Evolutionary conservation across 1,284 basidiomycete genomes (phyloP).

Genomic region (Austroboletus niveus): DNA sequence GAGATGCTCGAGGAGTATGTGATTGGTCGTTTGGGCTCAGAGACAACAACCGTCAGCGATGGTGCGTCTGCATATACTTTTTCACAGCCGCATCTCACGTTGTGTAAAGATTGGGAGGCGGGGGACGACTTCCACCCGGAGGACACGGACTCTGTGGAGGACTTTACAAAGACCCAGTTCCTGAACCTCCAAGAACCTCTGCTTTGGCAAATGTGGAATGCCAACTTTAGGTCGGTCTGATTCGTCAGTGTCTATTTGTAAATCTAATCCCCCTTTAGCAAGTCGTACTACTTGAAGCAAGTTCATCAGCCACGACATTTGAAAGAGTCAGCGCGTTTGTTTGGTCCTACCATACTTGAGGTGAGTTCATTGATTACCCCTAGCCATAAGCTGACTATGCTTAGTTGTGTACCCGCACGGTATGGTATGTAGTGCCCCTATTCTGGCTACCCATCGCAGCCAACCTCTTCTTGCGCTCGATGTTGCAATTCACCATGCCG

Average conservation of each 20-base stretch:
- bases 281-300: conserved; percentile 94
- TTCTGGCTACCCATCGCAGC: conserved; percentile 89
- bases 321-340: conserved; percentile 83
- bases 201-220: conserved; percentile 80
- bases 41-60: conserved; percentile 76
- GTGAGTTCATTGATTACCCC: conserved; percentile 34
- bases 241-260: background rate
- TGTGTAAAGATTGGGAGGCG: conserved; percentile 73
- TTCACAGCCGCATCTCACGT: conserved; percentile 2
- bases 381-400: conserved; percentile 3
- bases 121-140: conserved; percentile 88
- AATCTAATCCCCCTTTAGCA: conserved; percentile 45
- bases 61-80: conserved; percentile 46
- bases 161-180: conserved; percentile 89
- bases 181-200: conserved; percentile 89
- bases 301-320: conserved; percentile 96
- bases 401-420: conserved; percentile 81
- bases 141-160: conserved; percentile 74
- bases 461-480: conserved; percentile 80
- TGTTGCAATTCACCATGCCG: conserved; percentile 76
- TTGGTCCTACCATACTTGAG: conserved; percentile 83
- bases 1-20: conserved; percentile 88
- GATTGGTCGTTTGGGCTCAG: conserved; percentile 77
- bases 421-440: conserved; percentile 93
- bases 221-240: conserved; percentile 65